Base-by-base conservation (phyloP, 148 eudicot species). In the Fagopyrum tataricum region DNA sequence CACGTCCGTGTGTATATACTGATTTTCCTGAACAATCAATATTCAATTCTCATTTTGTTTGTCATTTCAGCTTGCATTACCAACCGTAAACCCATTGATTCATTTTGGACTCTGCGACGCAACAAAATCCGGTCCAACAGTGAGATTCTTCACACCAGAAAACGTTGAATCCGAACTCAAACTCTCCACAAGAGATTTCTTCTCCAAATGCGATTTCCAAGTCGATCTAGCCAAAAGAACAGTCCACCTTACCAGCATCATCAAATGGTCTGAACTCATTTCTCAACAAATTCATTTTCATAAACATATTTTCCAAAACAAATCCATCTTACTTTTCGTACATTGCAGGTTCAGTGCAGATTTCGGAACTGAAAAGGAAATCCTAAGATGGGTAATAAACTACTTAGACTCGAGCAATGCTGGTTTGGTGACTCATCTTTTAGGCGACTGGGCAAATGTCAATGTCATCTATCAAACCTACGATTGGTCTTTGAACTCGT, bases 101-200 rank as follows among this genome's bases (percentile, higher is more conserved):
- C 98, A 95, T 84, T 95, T 95, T 68, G 98, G 90, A 41, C 84
- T 90, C 12, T 95, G 96, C 44, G 87, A 91, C 51, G 98, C 91
- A 43, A 87, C 96, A 46, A 90, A 86, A 81, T 92, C 97, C 13
- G 81, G 93, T 80, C 93, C 98, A 15, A 24, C 78, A 4, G 79
- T 90, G 76, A 91, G 89, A 78, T 90, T 91, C 76, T 95, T 85
- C 75, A 86, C 90, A 42, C 77, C 91, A 1, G 83, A 84, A 71
- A 85, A 80, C 39, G 86, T 90, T 7, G 89, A 90, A 74, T 83
- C 97, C 18, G 93, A 95, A 73, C 74, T 95, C 75, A 87, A 83
- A 77, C 62, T 68, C 74, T 91, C 97, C 8, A 78, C 96, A 5
- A 83, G 91, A 78, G 93, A 91, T 49, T 95, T 82, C 82, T 90